Percentiles rank a stretch among this genome's conserved stretches.
Evolutionary conservation across 2,329 filamentous ascomycete species (phyloP).

Genomic region (Huntiella savannae): DNA sequence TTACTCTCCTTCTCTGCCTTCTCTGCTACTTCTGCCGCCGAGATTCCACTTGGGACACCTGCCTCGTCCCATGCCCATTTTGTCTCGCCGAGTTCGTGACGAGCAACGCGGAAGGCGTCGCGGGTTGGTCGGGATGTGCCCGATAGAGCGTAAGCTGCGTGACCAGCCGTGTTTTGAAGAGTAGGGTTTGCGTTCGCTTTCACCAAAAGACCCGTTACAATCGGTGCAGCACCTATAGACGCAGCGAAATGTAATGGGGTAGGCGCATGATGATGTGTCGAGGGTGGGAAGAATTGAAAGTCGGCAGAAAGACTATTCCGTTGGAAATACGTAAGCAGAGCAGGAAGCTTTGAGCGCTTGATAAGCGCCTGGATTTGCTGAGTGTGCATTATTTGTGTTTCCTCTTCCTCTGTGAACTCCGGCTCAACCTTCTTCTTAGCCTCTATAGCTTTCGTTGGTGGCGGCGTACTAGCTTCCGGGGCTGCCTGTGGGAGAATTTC

Average conservation of each 20-base stretch:
- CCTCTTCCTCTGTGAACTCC: constrained; percentile 65
- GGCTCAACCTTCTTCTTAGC: constrained; percentile 36
- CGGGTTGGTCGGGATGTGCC: constrained; percentile 61
- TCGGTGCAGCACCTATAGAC: constrained; percentile 54
- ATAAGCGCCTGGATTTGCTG: constrained; percentile 76
- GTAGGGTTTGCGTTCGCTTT: constrained; percentile 62
- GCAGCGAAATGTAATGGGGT: constrained; percentile 76
- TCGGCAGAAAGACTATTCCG: constrained; percentile 52
- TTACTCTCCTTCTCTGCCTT: constrained; percentile 51
- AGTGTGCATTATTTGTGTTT: constrained; percentile 65
- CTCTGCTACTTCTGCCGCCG: constrained; percentile 49
- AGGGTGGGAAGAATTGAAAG: constrained; percentile 56
- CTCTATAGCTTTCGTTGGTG: constrained; percentile 16
- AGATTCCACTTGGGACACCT: constrained; percentile 52
- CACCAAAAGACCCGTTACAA: constrained; percentile 58
- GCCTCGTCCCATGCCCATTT: constrained; percentile 64
- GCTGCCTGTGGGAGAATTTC: constrained; percentile 51
- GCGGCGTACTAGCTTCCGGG: constrained; percentile 28
- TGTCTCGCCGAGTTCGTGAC: constrained; percentile 58
- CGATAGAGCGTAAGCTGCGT: constrained; percentile 68
- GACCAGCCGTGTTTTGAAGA: constrained; percentile 51
- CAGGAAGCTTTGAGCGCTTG: constrained; percentile 75
- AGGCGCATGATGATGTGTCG: constrained; percentile 60
- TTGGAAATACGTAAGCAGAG: constrained; percentile 64
- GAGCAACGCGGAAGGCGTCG: constrained; percentile 79